These are phyloP conservation scores for Cercospora sp. DNA, from an alignment of 2,329 filamentous ascomycete species.

Conservation along the genomic window DNA sequence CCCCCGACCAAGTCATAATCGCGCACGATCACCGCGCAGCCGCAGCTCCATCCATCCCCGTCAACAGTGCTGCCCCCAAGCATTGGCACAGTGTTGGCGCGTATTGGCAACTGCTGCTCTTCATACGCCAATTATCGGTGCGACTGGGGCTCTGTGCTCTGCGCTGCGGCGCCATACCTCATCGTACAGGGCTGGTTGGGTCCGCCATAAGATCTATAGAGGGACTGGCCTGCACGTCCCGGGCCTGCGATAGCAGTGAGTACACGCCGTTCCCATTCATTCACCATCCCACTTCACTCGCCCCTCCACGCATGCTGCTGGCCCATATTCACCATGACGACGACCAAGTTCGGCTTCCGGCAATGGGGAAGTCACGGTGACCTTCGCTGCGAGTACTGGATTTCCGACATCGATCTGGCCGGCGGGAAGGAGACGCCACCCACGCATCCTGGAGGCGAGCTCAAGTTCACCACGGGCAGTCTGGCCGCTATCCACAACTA, in stretches of 20 bases:
- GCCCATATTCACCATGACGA: slow-evolving; percentile 11
- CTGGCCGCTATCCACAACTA: slow-evolving; percentile 17
- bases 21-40: background rate
- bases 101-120: background rate
- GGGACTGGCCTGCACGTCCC: background rate
- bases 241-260: slow-evolving; percentile 9
- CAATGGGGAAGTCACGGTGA: slow-evolving; percentile 18
- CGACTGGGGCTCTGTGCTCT: background rate
- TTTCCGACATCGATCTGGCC: slow-evolving; percentile 18
- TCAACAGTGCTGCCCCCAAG: background rate
- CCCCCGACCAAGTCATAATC: background rate
- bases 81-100: background rate
- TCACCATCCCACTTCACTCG: background rate
- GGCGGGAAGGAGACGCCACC: slow-evolving; percentile 9
- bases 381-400: slow-evolving; percentile 23
- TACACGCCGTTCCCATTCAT: background rate
- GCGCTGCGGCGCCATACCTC: slow-evolving; percentile 4
- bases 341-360: slow-evolving; percentile 21
- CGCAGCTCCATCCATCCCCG: background rate
- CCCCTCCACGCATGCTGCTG: background rate
- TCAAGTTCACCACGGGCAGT: slow-evolving; percentile 22
- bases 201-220: background rate
- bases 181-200: slow-evolving; percentile 13
- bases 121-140: background rate
- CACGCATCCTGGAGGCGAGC: slow-evolving; percentile 9